Percentiles rank a stretch among this genome's conserved stretches.
phyloP scores from a whole-genome alignment of 2,329 filamentous ascomycete genomes.

The Aspergillus fructus region DNA sequence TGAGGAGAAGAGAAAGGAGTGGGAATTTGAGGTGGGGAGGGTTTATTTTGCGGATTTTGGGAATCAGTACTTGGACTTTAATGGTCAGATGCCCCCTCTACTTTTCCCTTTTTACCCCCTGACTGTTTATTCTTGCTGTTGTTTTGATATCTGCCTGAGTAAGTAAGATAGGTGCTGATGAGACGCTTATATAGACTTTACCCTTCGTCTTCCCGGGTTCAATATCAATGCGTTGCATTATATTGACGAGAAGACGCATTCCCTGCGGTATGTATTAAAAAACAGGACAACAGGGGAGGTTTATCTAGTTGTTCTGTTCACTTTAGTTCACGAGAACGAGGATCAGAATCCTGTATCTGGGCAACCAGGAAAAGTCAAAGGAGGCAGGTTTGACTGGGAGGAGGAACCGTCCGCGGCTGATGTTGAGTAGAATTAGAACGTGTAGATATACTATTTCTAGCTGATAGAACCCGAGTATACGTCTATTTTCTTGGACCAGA shows the following conservation, averaged over 20 bases:
- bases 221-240: conserved; percentile 36
- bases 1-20: conserved; percentile 54
- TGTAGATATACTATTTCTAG: background rate
- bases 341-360: conserved; percentile 2
- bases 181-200: conserved; percentile 30
- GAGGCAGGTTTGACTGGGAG: conserved; percentile 27
- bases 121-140: background rate
- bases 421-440: conserved; percentile 19
- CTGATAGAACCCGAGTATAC: too few relatives aligned
- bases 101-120: too few relatives aligned
- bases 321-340: conserved; percentile 56
- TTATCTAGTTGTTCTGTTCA: conserved; percentile 80
- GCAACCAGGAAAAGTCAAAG: conserved; percentile 10
- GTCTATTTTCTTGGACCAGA: too few relatives aligned
- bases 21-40: conserved; percentile 62
- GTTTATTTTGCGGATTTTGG: conserved; percentile 73
- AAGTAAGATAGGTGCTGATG: background rate
- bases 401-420: conserved; percentile 17
- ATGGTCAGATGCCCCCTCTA: conserved; percentile 46
- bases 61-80: conserved; percentile 91
- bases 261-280: conserved; percentile 88
- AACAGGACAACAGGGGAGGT: conserved; percentile 71
- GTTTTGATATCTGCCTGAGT: background rate
- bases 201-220: conserved; percentile 39
- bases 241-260: conserved; percentile 69